A percentile compares a stretch with the other conserved stretches of the same genome.
phyloP scores from a whole-genome alignment of 352 stramenopile genomes.

The Phytopythium kandeliae region DNA sequence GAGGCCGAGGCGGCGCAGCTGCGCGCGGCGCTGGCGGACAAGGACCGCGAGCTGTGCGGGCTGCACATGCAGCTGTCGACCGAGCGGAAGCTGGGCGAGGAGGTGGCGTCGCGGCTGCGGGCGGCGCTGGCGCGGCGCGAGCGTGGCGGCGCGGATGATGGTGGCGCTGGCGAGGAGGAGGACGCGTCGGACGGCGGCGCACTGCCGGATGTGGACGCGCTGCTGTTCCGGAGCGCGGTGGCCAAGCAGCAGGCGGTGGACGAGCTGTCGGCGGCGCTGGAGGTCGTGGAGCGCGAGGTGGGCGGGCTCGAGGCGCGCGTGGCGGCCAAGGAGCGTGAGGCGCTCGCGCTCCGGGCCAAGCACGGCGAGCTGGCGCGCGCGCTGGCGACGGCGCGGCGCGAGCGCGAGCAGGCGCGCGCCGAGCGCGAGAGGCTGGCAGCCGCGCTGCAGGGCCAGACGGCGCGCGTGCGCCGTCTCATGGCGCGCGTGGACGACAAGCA shows the following conservation, averaged over 20 bases:
- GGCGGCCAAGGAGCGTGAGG: conserved; percentile 46
- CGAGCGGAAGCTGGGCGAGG: conserved; percentile 74
- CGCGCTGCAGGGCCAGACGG: conserved; percentile 52
- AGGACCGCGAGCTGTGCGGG: conserved; percentile 78
- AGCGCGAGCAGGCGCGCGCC: conserved; percentile 45
- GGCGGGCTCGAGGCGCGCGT: conserved; percentile 46
- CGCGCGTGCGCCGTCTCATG: conserved; percentile 48
- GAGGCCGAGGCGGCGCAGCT: conserved; percentile 43
- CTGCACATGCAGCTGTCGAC: conserved; percentile 75
- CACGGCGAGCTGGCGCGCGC: conserved; percentile 33
- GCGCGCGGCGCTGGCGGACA: conserved; percentile 47
- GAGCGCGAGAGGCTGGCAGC: conserved; percentile 48
- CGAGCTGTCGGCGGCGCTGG: conserved; percentile 56
- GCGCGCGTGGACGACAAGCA: conserved; percentile 61
- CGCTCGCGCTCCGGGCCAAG: conserved; percentile 53
- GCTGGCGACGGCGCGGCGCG: conserved; percentile 42
- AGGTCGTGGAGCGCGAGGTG: conserved; percentile 67
- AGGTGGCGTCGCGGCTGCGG: conserved; percentile 63
- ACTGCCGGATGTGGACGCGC: conserved; percentile 69
- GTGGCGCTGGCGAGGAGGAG: too few species aligned
- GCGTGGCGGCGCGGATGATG: too few species aligned
- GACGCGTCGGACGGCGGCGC: too few species aligned
- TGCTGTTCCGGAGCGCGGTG: conserved; percentile 66
- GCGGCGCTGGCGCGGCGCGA: too few species aligned
- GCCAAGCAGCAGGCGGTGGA: conserved; percentile 62